Evolutionary conservation across 805 yeast species (phyloP), one percentile per base, ranked within the genome.

Genomic region (Dipodascus geniculatus): DNA sequence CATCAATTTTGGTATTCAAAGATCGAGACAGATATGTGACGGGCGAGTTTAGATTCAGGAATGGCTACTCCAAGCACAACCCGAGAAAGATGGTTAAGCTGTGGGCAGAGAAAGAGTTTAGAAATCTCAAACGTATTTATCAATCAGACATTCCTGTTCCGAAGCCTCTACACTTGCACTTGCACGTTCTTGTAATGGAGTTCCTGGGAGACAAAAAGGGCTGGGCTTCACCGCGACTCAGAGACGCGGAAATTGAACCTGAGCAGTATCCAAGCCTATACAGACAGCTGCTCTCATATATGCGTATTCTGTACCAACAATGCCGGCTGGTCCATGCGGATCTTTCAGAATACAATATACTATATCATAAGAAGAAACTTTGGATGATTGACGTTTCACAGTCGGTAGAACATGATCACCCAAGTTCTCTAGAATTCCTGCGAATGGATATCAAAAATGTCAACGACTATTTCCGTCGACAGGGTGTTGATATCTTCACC

Each of bases 51-150:
- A 74, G 99, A 54, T 93, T 93, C 70, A 74, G 97, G 63, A 85
- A 87, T 64, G 87, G 91, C 61, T 79, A 81, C 42, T 79, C 77
- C 54, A 89, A 87, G 62, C 88, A 89, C 59, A 93, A 93, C 64
- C 98, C 98, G 8, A 77, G 99, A 64, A 91, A 91, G 65, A 91
- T 93, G 97, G 96, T 93, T 57, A 88, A 87, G 67, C 78, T 90
- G 22, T 93, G 99, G 99, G 98, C 99, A 0, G 99, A 93, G 67
- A 93, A 93, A 65, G 99, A 93, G 70, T 91, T 90, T 60, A 72
- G 99, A 54, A 93, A 93, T 65, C 74, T 93, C 68, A 91, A 87
- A 67, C 77, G 99, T 64, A 74, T 93, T 20, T 72, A 85, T 66
- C 65, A 76, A 49, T 77, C 82, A 54, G 96, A 95, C 0, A 85